Evolutionary conservation across 768 basidiomycete genomes (phyloP).

Genomic region (Dioszegia crocea): DNA sequence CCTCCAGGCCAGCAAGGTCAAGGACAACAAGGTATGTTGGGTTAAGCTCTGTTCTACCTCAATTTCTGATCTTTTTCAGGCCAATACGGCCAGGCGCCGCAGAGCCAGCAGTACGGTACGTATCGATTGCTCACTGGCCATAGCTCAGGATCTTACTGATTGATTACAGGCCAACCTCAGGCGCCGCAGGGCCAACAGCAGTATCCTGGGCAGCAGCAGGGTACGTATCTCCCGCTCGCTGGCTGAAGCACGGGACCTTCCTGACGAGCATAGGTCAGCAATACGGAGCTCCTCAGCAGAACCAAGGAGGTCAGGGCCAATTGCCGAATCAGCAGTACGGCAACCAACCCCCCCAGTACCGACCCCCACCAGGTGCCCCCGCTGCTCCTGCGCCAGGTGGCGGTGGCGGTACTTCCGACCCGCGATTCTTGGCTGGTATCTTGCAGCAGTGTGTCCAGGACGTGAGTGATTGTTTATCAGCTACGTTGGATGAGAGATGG

Average conservation of each 20-base stretch:
- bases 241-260: neutral
- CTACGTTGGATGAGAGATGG: no score
- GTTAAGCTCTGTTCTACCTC: neutral
- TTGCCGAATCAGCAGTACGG: constrained; percentile 20
- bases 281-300: constrained; percentile 10
- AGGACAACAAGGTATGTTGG: constrained; percentile 1
- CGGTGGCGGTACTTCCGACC: constrained; percentile 22
- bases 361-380: constrained; percentile 21
- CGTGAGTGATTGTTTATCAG: no score
- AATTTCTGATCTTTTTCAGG: neutral
- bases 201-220: constrained; percentile 14
- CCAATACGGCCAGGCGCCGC: neutral
- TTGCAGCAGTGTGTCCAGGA: constrained; percentile 50
- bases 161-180: no score
- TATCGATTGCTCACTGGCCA: no score
- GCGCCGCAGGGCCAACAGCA: constrained; percentile 22
- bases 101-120: constrained; percentile 11
- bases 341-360: constrained; percentile 35
- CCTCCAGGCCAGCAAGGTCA: constrained; percentile 13
- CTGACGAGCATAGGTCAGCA: constrained; percentile 18
- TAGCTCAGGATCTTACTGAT: no score
- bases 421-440: constrained; percentile 27
- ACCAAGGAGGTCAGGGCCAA: constrained; percentile 13
- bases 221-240: neutral
- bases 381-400: constrained; percentile 17